Evolutionary conservation across 140 eudicot genomes (phyloP), one percentile per base, ranked within the genome.

Genomic region (Ambrosia hybrid): DNA sequence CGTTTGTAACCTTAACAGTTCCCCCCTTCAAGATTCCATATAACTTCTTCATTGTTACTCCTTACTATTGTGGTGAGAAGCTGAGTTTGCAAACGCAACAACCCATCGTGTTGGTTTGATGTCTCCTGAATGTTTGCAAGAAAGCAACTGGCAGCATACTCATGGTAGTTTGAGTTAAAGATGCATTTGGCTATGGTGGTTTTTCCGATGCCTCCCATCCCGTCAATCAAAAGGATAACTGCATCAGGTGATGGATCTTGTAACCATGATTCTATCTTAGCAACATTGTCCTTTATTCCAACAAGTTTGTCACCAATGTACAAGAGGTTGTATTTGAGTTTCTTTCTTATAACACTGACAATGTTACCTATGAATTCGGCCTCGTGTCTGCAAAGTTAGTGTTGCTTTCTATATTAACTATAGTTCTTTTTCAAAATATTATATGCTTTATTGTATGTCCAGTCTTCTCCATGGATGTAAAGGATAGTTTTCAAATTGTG

Each of bases 11-110:
- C 79, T 73, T 74, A 13, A 1, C 1, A 48, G 16, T 79, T 33
- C 73, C 84, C 84, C 74, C 84, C 15, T 21, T 68, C 63, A 51
- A 51, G 43, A 41, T 36, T 74, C 49, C 57, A 67, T 11, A 74
- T 59, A 3, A 26, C 37, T 61, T 30, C 68, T 26, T 73, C 72
- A 52, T 68, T 60, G 46, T 53, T 8, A 9, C 67, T 57, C 49
- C 33, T 73, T 8, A 59, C 38, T 51, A 80, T 43, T 2, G 21
- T 71, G 36, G 72, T 59, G 65, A 73, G 68, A 60, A 80, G 71
- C 8, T 80, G 80, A 5, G 15, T 49, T 30, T 73, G 72, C 65
- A 79, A 51, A 36, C 61, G 21, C 12, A 17, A 1, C 41, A 73
- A 9, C 34, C 76, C 74, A 12, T n/a, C 4, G 1, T 55, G 21